A percentile compares a stretch with the other conserved stretches of the same genome.
phyloP scores from a whole-genome alignment of 176 grass and related monocot species.

The Zoysia japonica region DNA sequence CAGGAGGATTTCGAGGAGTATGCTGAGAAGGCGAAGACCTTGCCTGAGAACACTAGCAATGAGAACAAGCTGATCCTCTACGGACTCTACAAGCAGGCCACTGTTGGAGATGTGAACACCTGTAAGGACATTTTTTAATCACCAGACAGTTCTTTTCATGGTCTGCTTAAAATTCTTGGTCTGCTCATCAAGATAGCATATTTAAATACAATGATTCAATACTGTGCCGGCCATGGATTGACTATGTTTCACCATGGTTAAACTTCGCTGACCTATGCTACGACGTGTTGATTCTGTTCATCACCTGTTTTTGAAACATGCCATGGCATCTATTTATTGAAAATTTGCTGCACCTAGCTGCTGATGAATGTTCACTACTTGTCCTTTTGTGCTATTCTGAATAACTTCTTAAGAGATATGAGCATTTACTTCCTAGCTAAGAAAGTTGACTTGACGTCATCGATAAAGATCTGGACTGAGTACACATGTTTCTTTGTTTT shows the following conservation, averaged over 20 bases:
- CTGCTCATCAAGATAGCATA: neutral
- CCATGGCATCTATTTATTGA: neutral
- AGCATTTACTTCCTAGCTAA: neutral
- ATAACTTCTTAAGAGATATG: neutral
- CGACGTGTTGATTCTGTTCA: no score
- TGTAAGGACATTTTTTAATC: constrained; percentile 43
- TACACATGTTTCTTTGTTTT: neutral
- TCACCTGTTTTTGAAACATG: neutral
- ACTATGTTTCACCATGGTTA: neutral
- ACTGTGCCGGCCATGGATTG: neutral
- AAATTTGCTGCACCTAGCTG: neutral
- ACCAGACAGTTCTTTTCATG: neutral
- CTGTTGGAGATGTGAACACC: constrained; percentile 60
- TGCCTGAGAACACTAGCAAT: constrained; percentile 59
- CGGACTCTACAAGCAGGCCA: constrained; percentile 84
- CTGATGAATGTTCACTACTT: constrained; percentile 6
- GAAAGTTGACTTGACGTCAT: neutral
- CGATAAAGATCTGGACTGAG: neutral
- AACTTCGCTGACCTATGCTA: neutral
- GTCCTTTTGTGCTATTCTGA: neutral
- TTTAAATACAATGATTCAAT: neutral
- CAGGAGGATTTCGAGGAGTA: constrained; percentile 74
- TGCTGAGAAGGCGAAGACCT: constrained; percentile 63
- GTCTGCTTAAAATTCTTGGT: neutral
- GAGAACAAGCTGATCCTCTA: constrained; percentile 77